Evolutionary conservation across 768 basidiomycete genomes (phyloP), one percentile per base, ranked within the genome.

Genomic region (Fomitopsis pulvina): DNA sequence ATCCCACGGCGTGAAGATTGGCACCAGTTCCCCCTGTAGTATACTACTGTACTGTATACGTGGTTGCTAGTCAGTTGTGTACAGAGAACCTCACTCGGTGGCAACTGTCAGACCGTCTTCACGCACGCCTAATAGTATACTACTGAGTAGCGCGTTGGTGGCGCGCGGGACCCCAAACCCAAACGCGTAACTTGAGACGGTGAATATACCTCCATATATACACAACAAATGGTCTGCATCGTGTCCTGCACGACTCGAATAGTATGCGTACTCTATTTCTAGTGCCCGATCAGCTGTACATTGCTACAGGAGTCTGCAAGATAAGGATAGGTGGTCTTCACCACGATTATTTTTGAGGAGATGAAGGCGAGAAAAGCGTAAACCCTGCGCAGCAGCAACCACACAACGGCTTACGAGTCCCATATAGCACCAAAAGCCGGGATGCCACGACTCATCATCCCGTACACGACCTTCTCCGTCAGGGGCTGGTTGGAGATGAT

Each of bases 401-500:
- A 22, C 21, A 20, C 18, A n/a, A 4, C 24, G 40, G n/a, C 34
- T 57, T 38, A 79, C 10, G 76, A 78, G 59, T 80, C 76, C 75
- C 75, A 80, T 51, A 79, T 78, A 9, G 77, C 75, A 20, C 78
- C 78, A 51, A 77, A 80, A 0, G 77, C 76, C 16, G 77, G 75
- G 44, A 79, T 76, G 7, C 77, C 77, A 49, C 77, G 57, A 56
- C 72, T 76, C 68, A 71, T 74, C 72, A 77, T 74, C 18, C 77
- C 77, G 55, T 78, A 79, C 14, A 79, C 77, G 11, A 79, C 68
- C 52, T 56, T 58, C 50, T 55, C 58, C 29, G 77, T 79, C 26
- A 79, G 58, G 48, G 68, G 73, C 56, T 75, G 75, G 57, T 81
- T 79, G 29, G 78, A 78, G 51, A 79, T 79, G 24, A 79, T 68